These are phyloP conservation scores for Fusarium sp. DNA, from an alignment of 2,329 filamentous ascomycete species.

Conservation along the genomic window DNA sequence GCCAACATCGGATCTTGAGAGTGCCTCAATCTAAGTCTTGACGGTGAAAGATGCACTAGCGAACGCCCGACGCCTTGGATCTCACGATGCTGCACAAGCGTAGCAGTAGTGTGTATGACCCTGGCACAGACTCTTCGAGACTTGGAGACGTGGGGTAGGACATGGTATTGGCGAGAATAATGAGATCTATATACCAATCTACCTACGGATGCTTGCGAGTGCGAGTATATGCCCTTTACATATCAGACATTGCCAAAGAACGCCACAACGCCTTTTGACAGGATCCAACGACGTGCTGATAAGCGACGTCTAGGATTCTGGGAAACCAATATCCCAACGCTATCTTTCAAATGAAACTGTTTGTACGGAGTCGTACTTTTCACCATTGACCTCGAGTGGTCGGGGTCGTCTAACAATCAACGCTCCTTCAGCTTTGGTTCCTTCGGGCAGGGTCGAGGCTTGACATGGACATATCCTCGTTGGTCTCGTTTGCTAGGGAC, in stretches of 20 bases:
- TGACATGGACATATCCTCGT: slow-evolving; percentile 10
- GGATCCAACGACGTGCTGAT: background rate
- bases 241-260: background rate
- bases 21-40: background rate
- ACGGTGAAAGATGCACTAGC: background rate
- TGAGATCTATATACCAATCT: slow-evolving; percentile 4
- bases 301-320: background rate
- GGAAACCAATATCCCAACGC: background rate
- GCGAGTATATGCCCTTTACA: background rate
- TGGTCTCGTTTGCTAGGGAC: slow-evolving; percentile 2
- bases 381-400: background rate
- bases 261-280: slow-evolving; percentile 13
- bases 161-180: background rate
- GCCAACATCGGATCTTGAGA: background rate
- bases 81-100: background rate
- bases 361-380: background rate
- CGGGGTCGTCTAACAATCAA: background rate
- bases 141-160: background rate
- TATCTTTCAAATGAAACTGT: background rate
- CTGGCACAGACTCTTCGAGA: background rate
- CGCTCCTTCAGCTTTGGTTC: background rate
- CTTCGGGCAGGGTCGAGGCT: background rate
- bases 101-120: background rate
- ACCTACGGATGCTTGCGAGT: background rate
- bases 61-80: background rate